phyloP scores from a whole-genome alignment of 202 grass and related monocot species.

The Zizania palustris region DNA sequence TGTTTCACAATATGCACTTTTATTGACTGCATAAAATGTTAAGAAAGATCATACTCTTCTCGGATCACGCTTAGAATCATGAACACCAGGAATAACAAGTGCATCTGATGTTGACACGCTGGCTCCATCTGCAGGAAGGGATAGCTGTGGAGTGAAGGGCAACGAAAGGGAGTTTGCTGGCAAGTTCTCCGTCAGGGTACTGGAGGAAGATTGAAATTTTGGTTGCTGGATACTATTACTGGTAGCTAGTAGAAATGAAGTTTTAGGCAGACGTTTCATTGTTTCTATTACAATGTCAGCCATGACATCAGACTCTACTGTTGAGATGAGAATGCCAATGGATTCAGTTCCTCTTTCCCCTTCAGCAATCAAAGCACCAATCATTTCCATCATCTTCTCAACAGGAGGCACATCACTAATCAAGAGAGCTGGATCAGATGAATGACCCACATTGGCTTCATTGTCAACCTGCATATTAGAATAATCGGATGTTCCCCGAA shows the following conservation, averaged over 20 bases:
- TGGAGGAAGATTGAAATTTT: slow-evolving; percentile 49
- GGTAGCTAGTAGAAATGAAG: slow-evolving; percentile 34
- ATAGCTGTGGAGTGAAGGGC: slow-evolving; percentile 36
- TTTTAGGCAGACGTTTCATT: slow-evolving; percentile 85
- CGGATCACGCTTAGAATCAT: slow-evolving; percentile 88
- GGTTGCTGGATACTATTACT: slow-evolving; percentile 38
- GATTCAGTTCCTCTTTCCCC: slow-evolving; percentile 97
- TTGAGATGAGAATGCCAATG: slow-evolving; percentile 87
- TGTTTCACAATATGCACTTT: slow-evolving; percentile 35
- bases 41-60: slow-evolving; percentile 79
- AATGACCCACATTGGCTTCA: slow-evolving; percentile 47
- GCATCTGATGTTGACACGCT: slow-evolving; percentile 49
- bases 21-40: slow-evolving; percentile 37
- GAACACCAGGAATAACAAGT: slow-evolving; percentile 37
- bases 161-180: slow-evolving; percentile 26
- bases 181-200: slow-evolving; percentile 38
- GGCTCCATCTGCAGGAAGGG: slow-evolving; percentile 41
- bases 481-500: slow-evolving; percentile 43
- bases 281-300: slow-evolving; percentile 99
- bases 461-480: slow-evolving; percentile 48
- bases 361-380: slow-evolving; percentile 97
- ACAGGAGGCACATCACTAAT: slow-evolving; percentile 73
- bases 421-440: slow-evolving; percentile 52
- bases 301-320: slow-evolving; percentile 88
- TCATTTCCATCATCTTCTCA: slow-evolving; percentile 98